phyloP scores from a whole-genome alignment of 495 filamentous ascomycete species.

The Cryomyces minteri region DNA sequence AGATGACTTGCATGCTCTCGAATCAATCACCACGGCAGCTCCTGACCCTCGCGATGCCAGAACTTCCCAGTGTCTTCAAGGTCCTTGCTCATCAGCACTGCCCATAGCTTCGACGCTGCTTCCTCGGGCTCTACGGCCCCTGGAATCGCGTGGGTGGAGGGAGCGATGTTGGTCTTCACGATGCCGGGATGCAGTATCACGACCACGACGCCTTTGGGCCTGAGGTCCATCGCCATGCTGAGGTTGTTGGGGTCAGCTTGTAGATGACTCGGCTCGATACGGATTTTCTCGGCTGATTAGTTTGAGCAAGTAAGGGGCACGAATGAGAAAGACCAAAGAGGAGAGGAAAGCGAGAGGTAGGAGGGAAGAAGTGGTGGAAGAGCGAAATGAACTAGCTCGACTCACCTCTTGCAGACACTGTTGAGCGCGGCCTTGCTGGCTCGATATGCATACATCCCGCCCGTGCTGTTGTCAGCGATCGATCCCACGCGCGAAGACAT shows the following conservation, averaged over 20 bases:
- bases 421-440: slow-evolving; percentile 42
- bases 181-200: slow-evolving; percentile 22
- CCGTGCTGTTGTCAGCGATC: slow-evolving; percentile 32
- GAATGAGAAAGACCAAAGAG: background rate
- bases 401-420: slow-evolving; percentile 21
- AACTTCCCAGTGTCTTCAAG: slow-evolving; percentile 19
- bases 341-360: background rate
- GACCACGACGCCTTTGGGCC: slow-evolving; percentile 16
- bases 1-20: too few relatives aligned
- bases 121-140: slow-evolving; percentile 21
- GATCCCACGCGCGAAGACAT: slow-evolving; percentile 24
- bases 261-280: background rate
- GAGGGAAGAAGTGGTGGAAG: too few relatives aligned
- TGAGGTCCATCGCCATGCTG: slow-evolving; percentile 5
- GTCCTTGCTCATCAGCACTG: slow-evolving; percentile 15
- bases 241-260: too few relatives aligned
- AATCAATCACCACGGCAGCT: slow-evolving; percentile 17
- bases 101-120: slow-evolving; percentile 21
- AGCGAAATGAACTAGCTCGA: background rate
- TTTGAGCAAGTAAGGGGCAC: background rate
- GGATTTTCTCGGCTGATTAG: background rate
- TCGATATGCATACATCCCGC: slow-evolving; percentile 65
- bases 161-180: slow-evolving; percentile 13
- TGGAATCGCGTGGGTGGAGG: slow-evolving; percentile 1
- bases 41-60: slow-evolving; percentile 20